A percentile compares a stretch with the other conserved stretches of the same genome.
phyloP scores from a whole-genome alignment of 1,139 yeast genomes.

The Magnusiomyces clavatus region DNA sequence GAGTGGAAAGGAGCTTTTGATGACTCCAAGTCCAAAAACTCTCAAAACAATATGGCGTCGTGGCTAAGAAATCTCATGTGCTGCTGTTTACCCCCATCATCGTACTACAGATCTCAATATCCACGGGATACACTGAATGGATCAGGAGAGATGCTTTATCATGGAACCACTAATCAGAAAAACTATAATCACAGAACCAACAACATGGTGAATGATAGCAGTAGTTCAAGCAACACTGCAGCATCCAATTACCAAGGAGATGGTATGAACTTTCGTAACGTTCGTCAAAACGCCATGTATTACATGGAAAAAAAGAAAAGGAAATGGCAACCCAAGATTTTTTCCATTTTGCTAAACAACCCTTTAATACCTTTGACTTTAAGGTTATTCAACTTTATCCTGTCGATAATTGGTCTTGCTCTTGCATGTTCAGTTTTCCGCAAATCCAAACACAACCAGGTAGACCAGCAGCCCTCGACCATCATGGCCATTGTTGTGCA shows the following conservation, averaged over 20 bases:
- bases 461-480: slow-evolving; percentile 80
- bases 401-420: slow-evolving; percentile 26
- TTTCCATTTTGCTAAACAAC: slow-evolving; percentile 56
- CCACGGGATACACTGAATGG: background rate
- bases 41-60: background rate
- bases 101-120: background rate
- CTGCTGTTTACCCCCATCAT: slow-evolving; percentile 2
- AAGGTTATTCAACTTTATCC: slow-evolving; percentile 55
- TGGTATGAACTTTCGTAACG: background rate
- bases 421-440: slow-evolving; percentile 20
- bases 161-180: background rate
- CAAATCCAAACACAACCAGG: slow-evolving; percentile 32
- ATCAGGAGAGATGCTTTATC: background rate
- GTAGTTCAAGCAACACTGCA: background rate
- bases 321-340: slow-evolving; percentile 55
- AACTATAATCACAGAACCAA: background rate
- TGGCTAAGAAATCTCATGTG: slow-evolving; percentile 1
- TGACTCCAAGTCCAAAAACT: background rate
- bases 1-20: slow-evolving; percentile 13
- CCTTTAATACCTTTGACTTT: slow-evolving; percentile 76
- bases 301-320: slow-evolving; percentile 2
- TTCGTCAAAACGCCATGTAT: background rate
- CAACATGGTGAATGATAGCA: background rate
- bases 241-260: background rate
- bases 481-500: slow-evolving; percentile 88